Base-by-base conservation (phyloP, 1,139 yeast species). In the Eremothecium gossypii region DNA sequence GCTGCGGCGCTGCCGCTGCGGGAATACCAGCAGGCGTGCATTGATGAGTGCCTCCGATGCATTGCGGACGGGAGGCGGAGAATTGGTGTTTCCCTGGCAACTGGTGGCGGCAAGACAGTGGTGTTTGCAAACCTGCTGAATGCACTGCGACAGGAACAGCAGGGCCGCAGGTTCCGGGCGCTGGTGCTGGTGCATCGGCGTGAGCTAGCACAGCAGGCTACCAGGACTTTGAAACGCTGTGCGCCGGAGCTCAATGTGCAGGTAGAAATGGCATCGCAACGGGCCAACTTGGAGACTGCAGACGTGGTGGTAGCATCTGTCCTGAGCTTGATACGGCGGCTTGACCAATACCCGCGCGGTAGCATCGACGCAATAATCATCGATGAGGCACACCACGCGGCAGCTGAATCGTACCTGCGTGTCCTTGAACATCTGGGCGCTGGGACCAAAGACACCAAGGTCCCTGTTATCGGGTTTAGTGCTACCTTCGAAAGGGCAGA, bases 61-160 rank as follows among this genome's bases (percentile, higher is more conserved):
- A 61, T 85, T 3, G 47, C 53, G 0, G 27, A 29, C 8, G 79
- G 81, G 0, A 58, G 67, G 4, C 63, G 69, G 17, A 67, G 94
- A 38, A 75, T 87, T 1, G 96, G 93, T 0, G 87, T 86, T 2
- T 83, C 87, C 11, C 61, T 91, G 40, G 96, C 96, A 5, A 91
- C 97, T 0, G 98, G 98, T 0, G 93, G 95, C 12, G 98, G 97
- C 2, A 89, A 89, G 54, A 89, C 97, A 0, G 86, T 87, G 12
- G 79, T 89, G 1, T 85, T 89, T 57, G 68, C 91, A 1, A 76
- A 77, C 51, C 56, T 87, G 38, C 72, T 86, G 4, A 70, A 75
- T 0, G 61, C 66, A 33, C 63, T 85, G 10, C 41, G 46, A n/a
- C 29, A 20, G n/a, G 35, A 14, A 14, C 12, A 10, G 4, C 20